Base-by-base conservation (phyloP, 805 yeast genomes). In the Gaillardinia entomophila region DNA sequence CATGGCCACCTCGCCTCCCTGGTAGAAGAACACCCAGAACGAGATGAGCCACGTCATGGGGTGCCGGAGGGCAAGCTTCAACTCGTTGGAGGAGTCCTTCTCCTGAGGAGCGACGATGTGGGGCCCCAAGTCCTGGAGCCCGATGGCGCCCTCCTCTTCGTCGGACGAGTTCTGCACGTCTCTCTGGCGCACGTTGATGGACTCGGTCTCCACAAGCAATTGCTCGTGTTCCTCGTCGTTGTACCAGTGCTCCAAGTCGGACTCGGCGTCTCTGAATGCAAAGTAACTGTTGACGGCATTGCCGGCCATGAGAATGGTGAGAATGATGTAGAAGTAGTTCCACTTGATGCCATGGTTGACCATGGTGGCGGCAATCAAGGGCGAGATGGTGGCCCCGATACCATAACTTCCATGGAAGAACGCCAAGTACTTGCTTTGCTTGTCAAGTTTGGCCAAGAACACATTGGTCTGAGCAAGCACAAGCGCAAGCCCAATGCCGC, bases 381-480 rank as follows among this genome's bases (percentile, higher is more conserved):
- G 89, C 2, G 86, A 70, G 1, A 78, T 41, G 28, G 84, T 77
- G 1, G 88, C 85, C 2, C 89, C 88, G 3, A 76, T 43, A 1
- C 94, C 94, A 52, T 82, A 83, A 11, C 66, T 49, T 1, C 85
- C 89, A 57, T 83, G 92, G 36, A 73, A 60, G 16, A 66, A 52
- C 1, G 89, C 84, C 55, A 81, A 64, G 36, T 73, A 62, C 33
- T 69, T 73, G 29, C 82, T 76, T 30, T 75, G 68, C 36, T 75
- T 73, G 16, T 66, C 65, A 24, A 79, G 54, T 35, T 67, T 53
- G 3, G 77, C 56, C 13, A 75, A 38, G 41, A 74, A 76, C 12
- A 75, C 66, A 44, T 76, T 77, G 27, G 63, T 61, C 39, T 74
- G 78, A 4, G 79, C 62, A 16, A 71, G 37, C 2, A 67, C 65